Evolutionary conservation across 495 filamentous ascomycete species (phyloP), one percentile per base, ranked within the genome.

Genomic region (Penicillium ochrochloron): DNA sequence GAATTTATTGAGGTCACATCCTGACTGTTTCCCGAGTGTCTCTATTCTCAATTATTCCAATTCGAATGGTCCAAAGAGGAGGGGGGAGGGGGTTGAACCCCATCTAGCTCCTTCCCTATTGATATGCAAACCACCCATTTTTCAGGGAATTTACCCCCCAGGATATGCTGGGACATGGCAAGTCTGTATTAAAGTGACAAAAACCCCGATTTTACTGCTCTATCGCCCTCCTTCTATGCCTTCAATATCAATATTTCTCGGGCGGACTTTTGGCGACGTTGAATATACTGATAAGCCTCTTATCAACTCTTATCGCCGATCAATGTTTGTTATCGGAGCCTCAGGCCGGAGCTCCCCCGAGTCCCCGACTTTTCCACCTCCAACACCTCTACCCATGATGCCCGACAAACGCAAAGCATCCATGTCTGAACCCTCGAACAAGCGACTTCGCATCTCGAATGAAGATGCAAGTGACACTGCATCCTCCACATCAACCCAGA

Each of bases 361-460:
- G 25, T 27, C 25, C 53, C 50, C 59, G n/a, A 56, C 61, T 62
- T 67, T 66, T 61, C 37, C 53, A 44, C 44, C 41, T 60, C 17
- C 66, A 64, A 34, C 25, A 19, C 17, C 46, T 56, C 48, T 57
- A 7, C 59, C 57, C 59, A 64, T 17, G 57, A 77, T 79, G 74
- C 66, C 76, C 4, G 67, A 76, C 57, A 81, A 81, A 61, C 73
- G 78, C 53, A 77, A 76, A 60, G 57, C 66, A 19, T 61, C 75
- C 33, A 64, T 67, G 55, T 55, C 72, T 8, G 57, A 60, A 0
- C 59, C 66, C 0, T 62, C 72, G 5, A 60, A 64, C 21, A 78
- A 79, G 61, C 70, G 76, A 5, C 59, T 68, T 25, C 77, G 75
- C 15, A 17, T 72, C 17, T 77, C 73, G 5, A 71, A 75, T 23